Evolutionary conservation across 23 red algal genomes (phyloP).

Genomic region (Pyropia haitanensis): DNA sequence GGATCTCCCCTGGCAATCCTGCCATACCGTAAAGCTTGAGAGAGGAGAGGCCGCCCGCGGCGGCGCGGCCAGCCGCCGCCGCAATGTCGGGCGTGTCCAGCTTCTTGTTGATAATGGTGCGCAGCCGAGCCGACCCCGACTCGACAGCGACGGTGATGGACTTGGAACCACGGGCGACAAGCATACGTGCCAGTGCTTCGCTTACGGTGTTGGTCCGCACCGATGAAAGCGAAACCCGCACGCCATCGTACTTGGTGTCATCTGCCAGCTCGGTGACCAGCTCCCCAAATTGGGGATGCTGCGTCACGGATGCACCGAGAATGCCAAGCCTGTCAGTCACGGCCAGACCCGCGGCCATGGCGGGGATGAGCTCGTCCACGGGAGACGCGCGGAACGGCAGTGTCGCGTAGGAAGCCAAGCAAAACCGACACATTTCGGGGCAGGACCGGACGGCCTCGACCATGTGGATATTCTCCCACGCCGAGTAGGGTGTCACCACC

Average conservation of each 20-base stretch:
- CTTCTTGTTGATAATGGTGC: slow-evolving; percentile 47
- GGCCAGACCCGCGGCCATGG: slow-evolving; percentile 7
- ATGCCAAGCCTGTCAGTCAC: slow-evolving; percentile 26
- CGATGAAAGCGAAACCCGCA: slow-evolving; percentile 34
- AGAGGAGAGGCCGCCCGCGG: slow-evolving; percentile 14
- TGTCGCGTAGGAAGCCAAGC: slow-evolving; percentile 22
- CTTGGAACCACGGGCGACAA: slow-evolving; percentile 17
- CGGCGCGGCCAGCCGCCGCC: slow-evolving; percentile 11
- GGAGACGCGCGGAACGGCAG: slow-evolving; percentile 22
- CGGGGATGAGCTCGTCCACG: slow-evolving; percentile 20
- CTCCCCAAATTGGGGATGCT: slow-evolving; percentile 27
- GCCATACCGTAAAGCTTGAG: slow-evolving; percentile 43
- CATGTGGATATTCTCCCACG: slow-evolving; percentile 42
- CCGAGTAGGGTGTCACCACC: slow-evolving; percentile 20
- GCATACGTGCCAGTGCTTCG: slow-evolving; percentile 10
- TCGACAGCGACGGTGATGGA: slow-evolving; percentile 37
- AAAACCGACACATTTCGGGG: slow-evolving; percentile 45
- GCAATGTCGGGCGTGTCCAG: slow-evolving; percentile 17
- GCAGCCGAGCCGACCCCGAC: slow-evolving; percentile 8
- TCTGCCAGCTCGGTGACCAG: slow-evolving; percentile 1
- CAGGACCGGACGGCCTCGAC: slow-evolving; percentile 26
- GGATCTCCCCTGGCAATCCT: slow-evolving; percentile 22
- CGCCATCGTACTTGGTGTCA: slow-evolving; percentile 10
- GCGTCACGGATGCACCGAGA: slow-evolving; percentile 35
- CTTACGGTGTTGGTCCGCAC: slow-evolving; percentile 35